Evolutionary conservation across 768 basidiomycete genomes (phyloP).

Genomic region (Termitomyces eurrhizus): DNA sequence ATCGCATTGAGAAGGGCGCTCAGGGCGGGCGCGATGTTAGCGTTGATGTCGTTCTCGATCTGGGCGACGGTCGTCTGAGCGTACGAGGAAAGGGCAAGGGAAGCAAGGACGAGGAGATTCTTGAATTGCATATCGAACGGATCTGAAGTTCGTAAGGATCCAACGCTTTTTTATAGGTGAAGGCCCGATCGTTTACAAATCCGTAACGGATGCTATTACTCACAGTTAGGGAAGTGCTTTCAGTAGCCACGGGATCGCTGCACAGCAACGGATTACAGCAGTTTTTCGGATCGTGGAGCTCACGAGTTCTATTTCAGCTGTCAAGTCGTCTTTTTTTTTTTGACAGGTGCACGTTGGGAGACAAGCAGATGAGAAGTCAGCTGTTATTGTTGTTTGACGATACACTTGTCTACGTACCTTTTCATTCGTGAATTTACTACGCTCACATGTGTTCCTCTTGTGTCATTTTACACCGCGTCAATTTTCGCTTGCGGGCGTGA

Average conservation of each 20-base stretch:
- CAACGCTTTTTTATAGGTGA: background rate
- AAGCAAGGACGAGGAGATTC: constrained; percentile 23
- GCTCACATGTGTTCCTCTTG: background rate
- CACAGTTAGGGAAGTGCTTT: background rate
- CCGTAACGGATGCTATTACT: constrained; percentile 2
- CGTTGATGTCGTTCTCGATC: too few species aligned
- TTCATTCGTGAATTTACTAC: too few species aligned
- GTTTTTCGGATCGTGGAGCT: background rate
- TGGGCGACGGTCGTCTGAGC: too few species aligned
- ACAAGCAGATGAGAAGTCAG: constrained; percentile 7
- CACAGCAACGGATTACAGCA: background rate
- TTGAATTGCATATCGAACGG: constrained; percentile 25
- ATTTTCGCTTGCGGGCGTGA: too few species aligned
- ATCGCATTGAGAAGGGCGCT: constrained; percentile 28
- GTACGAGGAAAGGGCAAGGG: constrained; percentile 20
- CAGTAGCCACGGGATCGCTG: constrained; percentile 3
- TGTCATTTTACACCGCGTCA: background rate
- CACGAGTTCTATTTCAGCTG: constrained; percentile 1
- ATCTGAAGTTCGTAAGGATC: background rate
- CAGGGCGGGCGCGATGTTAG: constrained; percentile 22
- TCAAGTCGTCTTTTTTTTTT: background rate
- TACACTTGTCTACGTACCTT: background rate
- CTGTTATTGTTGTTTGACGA: background rate
- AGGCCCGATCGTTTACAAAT: background rate
- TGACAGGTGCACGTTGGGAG: constrained; percentile 9